Evolutionary conservation across 1,139 yeast species (phyloP).

Genomic region (Zygosaccharomyces pseudobailii): DNA sequence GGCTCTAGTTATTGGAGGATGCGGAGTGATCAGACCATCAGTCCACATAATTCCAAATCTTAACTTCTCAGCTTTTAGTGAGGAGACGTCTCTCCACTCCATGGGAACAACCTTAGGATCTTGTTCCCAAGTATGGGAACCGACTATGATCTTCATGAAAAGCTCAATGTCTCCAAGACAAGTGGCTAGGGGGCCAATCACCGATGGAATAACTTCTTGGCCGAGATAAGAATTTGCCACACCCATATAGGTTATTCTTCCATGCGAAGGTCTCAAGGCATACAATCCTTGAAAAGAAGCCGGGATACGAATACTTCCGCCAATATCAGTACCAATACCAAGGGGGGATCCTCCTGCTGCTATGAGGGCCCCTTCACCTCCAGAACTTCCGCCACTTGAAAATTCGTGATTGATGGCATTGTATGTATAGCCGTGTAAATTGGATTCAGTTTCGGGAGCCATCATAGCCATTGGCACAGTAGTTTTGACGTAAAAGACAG

Average conservation of each 20-base stretch:
- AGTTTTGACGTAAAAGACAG: conserved; percentile 50
- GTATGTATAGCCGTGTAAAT: conserved; percentile 43
- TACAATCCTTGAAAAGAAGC: conserved; percentile 48
- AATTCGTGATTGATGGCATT: conserved; percentile 43
- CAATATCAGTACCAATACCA: conserved; percentile 59
- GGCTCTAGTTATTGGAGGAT: conserved; percentile 25
- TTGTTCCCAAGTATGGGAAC: conserved; percentile 50
- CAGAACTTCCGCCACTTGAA: conserved; percentile 52
- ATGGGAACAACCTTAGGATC: conserved; percentile 51
- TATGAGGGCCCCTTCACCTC: conserved; percentile 54
- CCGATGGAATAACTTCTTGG: conserved; percentile 45
- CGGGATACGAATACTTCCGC: conserved; percentile 55
- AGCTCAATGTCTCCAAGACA: conserved; percentile 57
- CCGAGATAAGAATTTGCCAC: conserved; percentile 54
- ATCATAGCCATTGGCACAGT: conserved; percentile 54
- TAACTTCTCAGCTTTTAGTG: conserved; percentile 38
- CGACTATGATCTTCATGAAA: conserved; percentile 49
- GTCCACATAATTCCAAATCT: conserved; percentile 41
- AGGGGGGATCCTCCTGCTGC: conserved; percentile 42
- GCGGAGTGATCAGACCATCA: conserved; percentile 41
- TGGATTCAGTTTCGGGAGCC: conserved; percentile 43
- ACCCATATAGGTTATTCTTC: conserved; percentile 40
- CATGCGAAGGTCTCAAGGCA: conserved; percentile 46
- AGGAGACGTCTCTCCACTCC: conserved; percentile 49
- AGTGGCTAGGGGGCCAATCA: conserved; percentile 52